Base-by-base conservation (phyloP, 2,329 filamentous ascomycete species). In the Aureobasidium sp. region DNA sequence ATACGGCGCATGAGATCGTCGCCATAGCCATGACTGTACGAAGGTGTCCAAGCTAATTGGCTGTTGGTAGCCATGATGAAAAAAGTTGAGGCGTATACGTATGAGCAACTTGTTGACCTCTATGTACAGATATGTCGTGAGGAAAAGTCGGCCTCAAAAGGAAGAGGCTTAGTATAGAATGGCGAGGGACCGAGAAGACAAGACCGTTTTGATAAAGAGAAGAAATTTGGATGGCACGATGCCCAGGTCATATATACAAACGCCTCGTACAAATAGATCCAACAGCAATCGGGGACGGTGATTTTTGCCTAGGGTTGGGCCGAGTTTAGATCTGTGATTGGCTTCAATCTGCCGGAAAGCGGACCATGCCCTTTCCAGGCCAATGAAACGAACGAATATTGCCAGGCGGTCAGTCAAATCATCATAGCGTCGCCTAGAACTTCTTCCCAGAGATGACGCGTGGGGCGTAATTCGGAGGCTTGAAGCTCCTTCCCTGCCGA, bases 51-150 rank as follows among this genome's bases (percentile, higher is more conserved):
- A 11, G n/a, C 48, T 20, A 33, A 23, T 15, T 55, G 62, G 43
- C 53, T 54, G n/a, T 42, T 65, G 29, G 63, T 43, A 47, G 63
- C 63, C 63, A 65, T 65, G 20, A 15, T 64, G 60, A 13, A 18
- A 9, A 25, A 43, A 8, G 4, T 18, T 29, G 25, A 62, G 42
- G 45, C 10, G 58, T 38, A 18, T 20, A 27, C 59, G 47, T 29
- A 31, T 50, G 20, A 4, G n/a, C 11, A 45, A 4, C 9, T 31
- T 50, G 45, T 61, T 40, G 45, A 10, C 27, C n/a, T 23, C 58
- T 61, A 48, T 48, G 27, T 50, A 50, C 42, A 29, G 18, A 20
- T 40, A n/a, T n/a, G 55, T 4, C 18, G n/a, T 36, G 18, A 31
- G 15, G 13, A 10, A 29, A 40, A n/a, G 38, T n/a, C 9, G 33